A percentile compares a stretch with the other conserved stretches of the same genome.
These are phyloP conservation scores for Epichloe coenophiala DNA, from an alignment of 2,329 filamentous ascomycete genomes.

Conservation along the genomic window DNA sequence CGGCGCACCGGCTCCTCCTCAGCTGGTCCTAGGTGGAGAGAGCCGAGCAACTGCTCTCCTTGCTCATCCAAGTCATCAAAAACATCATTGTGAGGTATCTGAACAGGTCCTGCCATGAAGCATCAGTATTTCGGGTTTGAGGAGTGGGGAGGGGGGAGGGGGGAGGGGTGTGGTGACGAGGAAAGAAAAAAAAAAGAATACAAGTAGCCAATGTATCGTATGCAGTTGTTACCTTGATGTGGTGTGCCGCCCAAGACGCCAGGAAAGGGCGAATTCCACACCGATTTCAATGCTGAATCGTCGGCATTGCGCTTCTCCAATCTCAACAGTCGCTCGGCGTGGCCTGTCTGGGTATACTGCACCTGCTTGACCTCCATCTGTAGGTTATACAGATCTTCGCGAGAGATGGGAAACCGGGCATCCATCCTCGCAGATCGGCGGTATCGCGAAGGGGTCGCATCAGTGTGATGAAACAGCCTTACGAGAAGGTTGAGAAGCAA, in stretches of 20 bases:
- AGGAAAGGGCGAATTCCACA: slow-evolving; percentile 93
- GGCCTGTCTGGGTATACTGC: slow-evolving; percentile 47
- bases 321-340: slow-evolving; percentile 47
- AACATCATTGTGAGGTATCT: slow-evolving; percentile 66
- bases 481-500: background rate
- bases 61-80: slow-evolving; percentile 89
- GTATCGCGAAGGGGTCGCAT: background rate
- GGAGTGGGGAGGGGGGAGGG: no score
- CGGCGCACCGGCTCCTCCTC: slow-evolving; percentile 78
- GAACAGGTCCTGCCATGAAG: slow-evolving; percentile 51
- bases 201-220: background rate
- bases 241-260: slow-evolving; percentile 68
- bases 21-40: slow-evolving; percentile 64
- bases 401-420: slow-evolving; percentile 43
- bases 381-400: slow-evolving; percentile 54
- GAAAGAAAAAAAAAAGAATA: no score
- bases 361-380: slow-evolving; percentile 60
- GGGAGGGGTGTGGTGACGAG: background rate
- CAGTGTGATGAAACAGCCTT: background rate
- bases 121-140: background rate
- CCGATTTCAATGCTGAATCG: slow-evolving; percentile 61
- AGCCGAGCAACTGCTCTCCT: slow-evolving; percentile 63
- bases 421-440: slow-evolving; percentile 39
- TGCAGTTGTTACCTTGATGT: slow-evolving; percentile 59
- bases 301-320: slow-evolving; percentile 56